Evolutionary conservation across 805 yeast species (phyloP).

Genomic region (Candida sakaeoensis): DNA sequence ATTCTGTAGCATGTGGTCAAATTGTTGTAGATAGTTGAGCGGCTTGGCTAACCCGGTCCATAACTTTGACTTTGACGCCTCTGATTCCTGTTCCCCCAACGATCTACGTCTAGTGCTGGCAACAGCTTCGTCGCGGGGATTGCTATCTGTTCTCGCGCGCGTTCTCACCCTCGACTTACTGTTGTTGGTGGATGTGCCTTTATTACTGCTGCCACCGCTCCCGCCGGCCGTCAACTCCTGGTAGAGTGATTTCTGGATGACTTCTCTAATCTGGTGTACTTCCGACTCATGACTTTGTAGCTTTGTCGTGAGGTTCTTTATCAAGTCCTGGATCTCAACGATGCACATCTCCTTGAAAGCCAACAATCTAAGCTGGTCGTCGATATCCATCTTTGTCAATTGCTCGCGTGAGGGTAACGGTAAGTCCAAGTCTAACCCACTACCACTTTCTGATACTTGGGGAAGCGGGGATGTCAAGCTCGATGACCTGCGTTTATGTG

Average conservation of each 20-base stretch:
- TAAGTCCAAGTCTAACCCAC: slow-evolving; percentile 17
- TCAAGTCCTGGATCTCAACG: slow-evolving; percentile 57
- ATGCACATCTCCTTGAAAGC: slow-evolving; percentile 69
- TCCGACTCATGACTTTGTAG: slow-evolving; percentile 46
- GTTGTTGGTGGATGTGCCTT: no score
- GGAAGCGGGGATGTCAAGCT: neutral
- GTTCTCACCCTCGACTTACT: no score
- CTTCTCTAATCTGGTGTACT: slow-evolving; percentile 46
- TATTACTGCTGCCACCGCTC: neutral
- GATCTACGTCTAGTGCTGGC: slow-evolving; percentile 29
- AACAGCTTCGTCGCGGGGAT: slow-evolving; percentile 26
- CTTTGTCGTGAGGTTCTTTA: slow-evolving; percentile 39
- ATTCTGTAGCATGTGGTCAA: slow-evolving; percentile 62
- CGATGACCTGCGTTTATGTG: slow-evolving; percentile 6
- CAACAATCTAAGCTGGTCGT: slow-evolving; percentile 52
- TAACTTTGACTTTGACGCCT: slow-evolving; percentile 16
- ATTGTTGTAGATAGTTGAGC: slow-evolving; percentile 57
- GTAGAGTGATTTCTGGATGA: slow-evolving; percentile 45
- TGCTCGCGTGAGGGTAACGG: slow-evolving; percentile 31
- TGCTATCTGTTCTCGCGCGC: slow-evolving; percentile 18
- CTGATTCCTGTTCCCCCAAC: slow-evolving; percentile 6
- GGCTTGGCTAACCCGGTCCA: slow-evolving; percentile 48
- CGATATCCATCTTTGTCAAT: slow-evolving; percentile 36
- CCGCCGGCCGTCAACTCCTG: slow-evolving; percentile 29
- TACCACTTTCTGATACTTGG: neutral